A percentile compares a stretch with the other conserved stretches of the same genome.
phyloP scores from a whole-genome alignment of 192 early-diverging fungal species.

The Pilobolus umbonatus region DNA sequence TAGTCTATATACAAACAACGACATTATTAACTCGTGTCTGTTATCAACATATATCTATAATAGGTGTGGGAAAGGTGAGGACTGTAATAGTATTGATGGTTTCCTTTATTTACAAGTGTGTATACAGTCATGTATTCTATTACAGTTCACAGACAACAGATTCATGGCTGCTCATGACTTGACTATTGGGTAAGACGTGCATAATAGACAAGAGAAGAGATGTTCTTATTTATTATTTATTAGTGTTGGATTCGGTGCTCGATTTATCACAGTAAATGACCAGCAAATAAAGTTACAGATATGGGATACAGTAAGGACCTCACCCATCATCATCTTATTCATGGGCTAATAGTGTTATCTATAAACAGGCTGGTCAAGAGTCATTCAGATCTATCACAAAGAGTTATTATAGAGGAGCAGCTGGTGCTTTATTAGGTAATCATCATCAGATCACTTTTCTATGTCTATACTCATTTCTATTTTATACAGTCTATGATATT shows the following conservation, averaged over 20 bases:
- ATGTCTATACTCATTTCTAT: background rate
- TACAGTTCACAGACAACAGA: slow-evolving; percentile 81
- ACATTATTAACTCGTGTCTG: background rate
- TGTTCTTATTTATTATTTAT: background rate
- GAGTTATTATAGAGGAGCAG: slow-evolving; percentile 81
- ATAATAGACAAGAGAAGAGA: background rate
- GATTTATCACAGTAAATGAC: slow-evolving; percentile 67
- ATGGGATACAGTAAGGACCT: slow-evolving; percentile 80
- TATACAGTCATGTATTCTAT: slow-evolving; percentile 63
- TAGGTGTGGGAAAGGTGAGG: slow-evolving; percentile 74
- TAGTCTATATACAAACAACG: background rate
- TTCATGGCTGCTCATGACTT: slow-evolving; percentile 79
- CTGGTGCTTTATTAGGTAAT: slow-evolving; percentile 64
- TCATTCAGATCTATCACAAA: slow-evolving; percentile 81
- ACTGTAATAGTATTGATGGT: background rate
- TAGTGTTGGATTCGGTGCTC: slow-evolving; percentile 77
- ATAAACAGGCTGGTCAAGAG: slow-evolving; percentile 67
- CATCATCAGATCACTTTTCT: background rate
- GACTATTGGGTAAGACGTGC: slow-evolving; percentile 62
- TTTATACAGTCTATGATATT: slow-evolving; percentile 77
- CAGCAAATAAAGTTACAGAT: slow-evolving; percentile 90
- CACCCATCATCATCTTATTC: background rate
- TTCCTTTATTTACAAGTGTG: background rate
- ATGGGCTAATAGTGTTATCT: background rate
- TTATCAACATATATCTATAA: background rate